A percentile compares a stretch with the other conserved stretches of the same genome.
phyloP scores from a whole-genome alignment of 129 eudicot species.

The Erigeron canadensis region DNA sequence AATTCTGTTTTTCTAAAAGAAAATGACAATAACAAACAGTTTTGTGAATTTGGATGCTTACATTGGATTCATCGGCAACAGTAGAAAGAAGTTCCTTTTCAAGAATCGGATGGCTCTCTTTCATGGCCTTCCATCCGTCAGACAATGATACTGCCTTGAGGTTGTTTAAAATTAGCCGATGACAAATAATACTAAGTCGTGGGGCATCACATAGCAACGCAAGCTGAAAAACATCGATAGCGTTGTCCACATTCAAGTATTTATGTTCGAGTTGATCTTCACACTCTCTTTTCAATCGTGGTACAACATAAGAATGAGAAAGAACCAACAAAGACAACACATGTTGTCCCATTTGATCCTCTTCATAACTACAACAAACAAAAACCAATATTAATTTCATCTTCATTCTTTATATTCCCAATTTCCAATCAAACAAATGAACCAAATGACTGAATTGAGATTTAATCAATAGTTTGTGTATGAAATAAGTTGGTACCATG shows the following conservation, averaged over 20 bases:
- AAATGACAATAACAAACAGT: too few species aligned
- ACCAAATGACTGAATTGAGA: background rate
- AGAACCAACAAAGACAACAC: constrained; percentile 70
- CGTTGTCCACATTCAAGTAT: constrained; percentile 59
- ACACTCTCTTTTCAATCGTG: constrained; percentile 67
- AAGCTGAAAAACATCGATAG: constrained; percentile 72
- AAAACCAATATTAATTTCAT: background rate
- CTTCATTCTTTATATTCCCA: too few species aligned
- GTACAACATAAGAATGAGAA: constrained; percentile 69
- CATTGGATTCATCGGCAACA: constrained; percentile 47
- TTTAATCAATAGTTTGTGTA: background rate
- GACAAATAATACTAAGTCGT: constrained; percentile 74
- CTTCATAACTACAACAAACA: constrained; percentile 60
- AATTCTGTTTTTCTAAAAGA: too few species aligned
- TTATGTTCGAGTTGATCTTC: constrained; percentile 59
- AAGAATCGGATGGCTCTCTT: constrained; percentile 74
- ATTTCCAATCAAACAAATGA: background rate
- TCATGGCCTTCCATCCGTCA: constrained; percentile 88
- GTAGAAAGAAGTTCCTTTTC: constrained; percentile 59
- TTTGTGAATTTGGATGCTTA: constrained; percentile 30
- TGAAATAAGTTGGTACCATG: constrained; percentile 50
- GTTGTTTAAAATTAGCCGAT: constrained; percentile 60
- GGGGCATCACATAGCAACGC: constrained; percentile 91
- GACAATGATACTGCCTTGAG: constrained; percentile 61
- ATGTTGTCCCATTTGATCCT: constrained; percentile 60